A percentile compares a stretch with the other conserved stretches of the same genome.
Evolutionary conservation across 192 early-diverging fungal species (phyloP).

Genomic region (Phlyctochytrium bullatum): DNA sequence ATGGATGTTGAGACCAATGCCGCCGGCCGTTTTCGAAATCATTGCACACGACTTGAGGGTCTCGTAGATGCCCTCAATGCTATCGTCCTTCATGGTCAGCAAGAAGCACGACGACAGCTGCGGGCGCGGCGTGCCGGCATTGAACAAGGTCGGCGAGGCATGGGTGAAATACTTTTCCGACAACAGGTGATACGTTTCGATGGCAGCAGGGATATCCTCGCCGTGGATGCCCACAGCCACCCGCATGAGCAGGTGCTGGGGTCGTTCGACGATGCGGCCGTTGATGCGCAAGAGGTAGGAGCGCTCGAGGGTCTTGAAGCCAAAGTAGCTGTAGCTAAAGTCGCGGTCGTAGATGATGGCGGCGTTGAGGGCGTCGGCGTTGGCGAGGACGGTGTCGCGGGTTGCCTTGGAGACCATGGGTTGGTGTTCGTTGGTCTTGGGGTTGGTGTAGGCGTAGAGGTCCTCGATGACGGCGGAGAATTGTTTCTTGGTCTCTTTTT

Average conservation of each 20-base stretch:
- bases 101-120: slow-evolving; percentile 96
- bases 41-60: slow-evolving; percentile 96
- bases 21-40: slow-evolving; percentile 98
- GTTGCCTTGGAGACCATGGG: slow-evolving; percentile 89
- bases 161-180: slow-evolving; percentile 95
- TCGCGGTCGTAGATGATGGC: slow-evolving; percentile 97
- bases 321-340: slow-evolving; percentile 98
- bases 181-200: slow-evolving; percentile 88
- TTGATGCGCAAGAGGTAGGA: slow-evolving; percentile 90
- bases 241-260: slow-evolving; percentile 99
- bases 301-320: slow-evolving; percentile 98
- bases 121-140: slow-evolving; percentile 93
- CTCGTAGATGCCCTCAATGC: slow-evolving; percentile 97
- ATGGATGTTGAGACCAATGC: slow-evolving; percentile 97
- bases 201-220: slow-evolving; percentile 82
- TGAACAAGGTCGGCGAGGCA: slow-evolving; percentile 96
- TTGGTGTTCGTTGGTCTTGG: slow-evolving; percentile 79
- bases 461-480: slow-evolving; percentile 86
- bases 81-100: slow-evolving; percentile 93
- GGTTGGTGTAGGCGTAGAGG: slow-evolving; percentile 84
- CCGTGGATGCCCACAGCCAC: slow-evolving; percentile 96
- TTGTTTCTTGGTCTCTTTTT: slow-evolving; percentile 62
- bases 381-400: slow-evolving; percentile 60
- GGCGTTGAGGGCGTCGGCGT: slow-evolving; percentile 86
- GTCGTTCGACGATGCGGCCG: slow-evolving; percentile 85